Percentiles rank a stretch among this genome's conserved stretches.
Evolutionary conservation across 495 filamentous ascomycete genomes (phyloP).

Genomic region (Penicillium simplicissimum): DNA sequence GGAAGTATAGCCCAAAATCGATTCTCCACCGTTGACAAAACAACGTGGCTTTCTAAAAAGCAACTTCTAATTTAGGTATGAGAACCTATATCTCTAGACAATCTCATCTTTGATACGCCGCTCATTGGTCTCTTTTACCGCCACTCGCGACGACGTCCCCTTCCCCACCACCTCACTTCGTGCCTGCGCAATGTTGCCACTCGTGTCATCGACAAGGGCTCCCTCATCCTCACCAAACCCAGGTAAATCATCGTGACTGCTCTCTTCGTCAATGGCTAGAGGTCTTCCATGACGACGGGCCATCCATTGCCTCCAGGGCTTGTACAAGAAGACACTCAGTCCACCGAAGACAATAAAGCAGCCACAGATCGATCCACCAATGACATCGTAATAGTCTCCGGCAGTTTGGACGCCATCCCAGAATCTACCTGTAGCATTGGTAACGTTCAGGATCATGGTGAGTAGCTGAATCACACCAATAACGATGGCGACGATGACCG

Average conservation of each 20-base stretch:
- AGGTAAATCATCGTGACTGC: slow-evolving; percentile 22
- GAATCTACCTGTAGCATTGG: slow-evolving; percentile 70
- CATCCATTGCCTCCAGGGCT: slow-evolving; percentile 70
- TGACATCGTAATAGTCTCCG: slow-evolving; percentile 81
- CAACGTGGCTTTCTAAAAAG: background rate
- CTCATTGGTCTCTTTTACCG: slow-evolving; percentile 21
- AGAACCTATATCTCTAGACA: slow-evolving; percentile 3
- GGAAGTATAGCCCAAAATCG: background rate
- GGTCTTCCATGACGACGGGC: slow-evolving; percentile 44
- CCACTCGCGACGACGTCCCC: slow-evolving; percentile 15
- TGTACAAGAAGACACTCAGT: slow-evolving; percentile 69
- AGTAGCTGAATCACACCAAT: slow-evolving; percentile 87
- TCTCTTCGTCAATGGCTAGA: slow-evolving; percentile 25
- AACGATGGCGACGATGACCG: slow-evolving; percentile 80
- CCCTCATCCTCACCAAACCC: background rate
- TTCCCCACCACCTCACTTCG: slow-evolving; percentile 19
- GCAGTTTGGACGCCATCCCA: slow-evolving; percentile 81
- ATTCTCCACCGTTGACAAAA: background rate
- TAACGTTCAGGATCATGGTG: slow-evolving; percentile 71
- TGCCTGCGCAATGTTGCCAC: background rate
- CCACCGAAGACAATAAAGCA: slow-evolving; percentile 76
- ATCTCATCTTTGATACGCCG: slow-evolving; percentile 23
- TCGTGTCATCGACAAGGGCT: slow-evolving; percentile 1
- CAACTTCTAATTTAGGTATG: background rate
- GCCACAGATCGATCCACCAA: slow-evolving; percentile 82